Evolutionary conservation across 139 green algal species (phyloP), one percentile per base, ranked within the genome.

Genomic region (Deuterostichococcus epilithicus): DNA sequence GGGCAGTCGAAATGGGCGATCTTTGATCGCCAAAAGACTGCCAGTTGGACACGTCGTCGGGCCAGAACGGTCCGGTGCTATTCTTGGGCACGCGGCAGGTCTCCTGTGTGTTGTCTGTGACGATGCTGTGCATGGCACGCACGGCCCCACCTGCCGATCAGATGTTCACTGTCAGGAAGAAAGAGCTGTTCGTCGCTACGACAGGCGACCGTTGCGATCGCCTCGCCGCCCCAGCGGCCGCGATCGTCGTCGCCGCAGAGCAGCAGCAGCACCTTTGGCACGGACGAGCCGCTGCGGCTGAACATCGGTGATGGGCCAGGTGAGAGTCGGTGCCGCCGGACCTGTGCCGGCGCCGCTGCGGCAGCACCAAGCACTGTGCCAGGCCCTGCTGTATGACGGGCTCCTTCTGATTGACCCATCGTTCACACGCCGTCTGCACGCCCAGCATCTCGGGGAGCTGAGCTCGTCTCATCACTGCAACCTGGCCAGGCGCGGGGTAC

Each of bases 261-360:
- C 20, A 25, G 52, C 52, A 63, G 52, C 52, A 63, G 52, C 52
- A 63, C 52, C 52, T 63, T 63, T 28, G 52, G 52, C 52, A 63
- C 52, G 8, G 52, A 63, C 52, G 74, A 79, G 74, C 74, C 74
- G 26, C 52, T 79, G 37, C 71, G 65, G 20, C 38, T 79, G 28
- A 79, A 44, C 66, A 73, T 79, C 36, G 74, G 74, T 15, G 74
- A 79, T 68, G 74, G 74, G 18, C 74, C 74, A 79, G 69, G 74
- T 79, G 38, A 26, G 73, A 35, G 63, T 30, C 4, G 23, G 3
- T 73, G 5, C 8, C 52, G 52, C 18, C 52, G 28, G 8, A 52
- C 10, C 20, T 58, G 52, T 52, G 22, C 33, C 1, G 59, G n/a
- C 47, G 28, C 33, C 30, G 36, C 2, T 73, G 8, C 73, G 76